Conservation (phyloP, 2,329 filamentous ascomycete genomes). For the Xylaria sp. region DNA sequence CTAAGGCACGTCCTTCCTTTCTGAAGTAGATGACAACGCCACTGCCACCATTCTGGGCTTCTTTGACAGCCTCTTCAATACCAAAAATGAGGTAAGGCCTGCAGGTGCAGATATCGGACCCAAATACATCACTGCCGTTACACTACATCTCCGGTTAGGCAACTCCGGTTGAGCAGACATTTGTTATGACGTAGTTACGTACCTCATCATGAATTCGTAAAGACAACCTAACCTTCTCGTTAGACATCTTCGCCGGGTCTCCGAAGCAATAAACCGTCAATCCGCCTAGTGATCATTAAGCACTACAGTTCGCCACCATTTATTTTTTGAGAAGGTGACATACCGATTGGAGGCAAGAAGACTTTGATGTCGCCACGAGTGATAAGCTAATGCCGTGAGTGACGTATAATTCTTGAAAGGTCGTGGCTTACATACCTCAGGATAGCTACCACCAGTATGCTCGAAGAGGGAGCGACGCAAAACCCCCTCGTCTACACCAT, state of each 20-base stretch:
- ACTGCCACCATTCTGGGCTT: conserved; percentile 91
- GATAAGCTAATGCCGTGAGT: conserved; percentile 65
- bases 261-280: conserved; percentile 97
- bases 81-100: conserved; percentile 95
- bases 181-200: conserved; percentile 41
- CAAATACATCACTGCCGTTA: conserved; percentile 97
- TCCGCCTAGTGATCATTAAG: conserved; percentile 59
- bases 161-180: not conserved
- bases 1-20: conserved; percentile 92
- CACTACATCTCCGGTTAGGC: conserved; percentile 56
- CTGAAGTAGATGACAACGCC: conserved; percentile 98
- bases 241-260: conserved; percentile 90
- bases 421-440: conserved; percentile 62
- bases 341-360: conserved; percentile 91
- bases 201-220: conserved; percentile 78
- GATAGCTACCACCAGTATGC: conserved; percentile 93
- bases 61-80: conserved; percentile 95
- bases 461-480: conserved; percentile 89
- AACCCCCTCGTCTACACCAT: conserved; percentile 73
- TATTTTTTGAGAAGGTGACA: conserved; percentile 21
- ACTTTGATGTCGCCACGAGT: conserved; percentile 93
- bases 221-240: conserved; percentile 79
- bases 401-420: not conserved
- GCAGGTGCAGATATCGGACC: conserved; percentile 97
- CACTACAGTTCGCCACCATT: not conserved